Conservation (phyloP, 2,329 filamentous ascomycete species). For the Stemphylium lycopersici region DNA sequence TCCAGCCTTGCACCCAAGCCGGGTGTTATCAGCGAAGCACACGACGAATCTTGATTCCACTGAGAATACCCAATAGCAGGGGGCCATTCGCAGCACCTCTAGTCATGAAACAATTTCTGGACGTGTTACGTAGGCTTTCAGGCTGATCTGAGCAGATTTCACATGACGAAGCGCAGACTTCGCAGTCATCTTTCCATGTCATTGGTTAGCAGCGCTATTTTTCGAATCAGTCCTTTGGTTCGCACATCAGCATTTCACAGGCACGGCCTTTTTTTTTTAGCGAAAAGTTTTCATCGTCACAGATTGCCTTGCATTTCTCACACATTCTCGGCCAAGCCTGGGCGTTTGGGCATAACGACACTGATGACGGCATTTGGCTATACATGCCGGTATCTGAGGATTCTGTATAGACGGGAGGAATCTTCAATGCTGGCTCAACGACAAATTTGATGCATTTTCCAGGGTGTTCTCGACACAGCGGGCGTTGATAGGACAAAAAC, state of each 20-base stretch:
- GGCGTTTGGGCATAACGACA: constrained; percentile 19
- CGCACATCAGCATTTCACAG: constrained; percentile 5
- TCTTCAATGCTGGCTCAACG: constrained; percentile 2
- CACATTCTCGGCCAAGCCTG: constrained; percentile 6
- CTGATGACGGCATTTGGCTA: constrained; percentile 19
- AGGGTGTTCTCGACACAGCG: constrained; percentile 16
- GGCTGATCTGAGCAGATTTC: constrained; percentile 7
- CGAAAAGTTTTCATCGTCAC: constrained; percentile 20
- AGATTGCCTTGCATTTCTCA: constrained; percentile 14
- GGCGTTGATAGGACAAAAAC: constrained; percentile 12
- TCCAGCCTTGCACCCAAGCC: constrained; percentile 43
- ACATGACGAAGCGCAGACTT: constrained; percentile 1
- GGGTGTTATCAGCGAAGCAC: constrained; percentile 47
- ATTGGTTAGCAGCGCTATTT: constrained; percentile 6
- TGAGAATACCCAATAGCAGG: not conserved
- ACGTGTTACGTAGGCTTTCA: not conserved
- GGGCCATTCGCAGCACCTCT: constrained; percentile 8
- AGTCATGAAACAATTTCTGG: not conserved
- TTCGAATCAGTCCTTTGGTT: not conserved
- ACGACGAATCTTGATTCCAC: constrained; percentile 44
- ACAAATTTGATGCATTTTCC: constrained; percentile 21
- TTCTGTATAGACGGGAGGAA: not conserved
- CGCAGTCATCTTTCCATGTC: not conserved
- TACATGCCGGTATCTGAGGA: constrained; percentile 3
- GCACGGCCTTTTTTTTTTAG: constrained; percentile 5